These are phyloP conservation scores for Fusarium hostae DNA, from an alignment of 2,329 filamentous ascomycete genomes.

Conservation along the genomic window DNA sequence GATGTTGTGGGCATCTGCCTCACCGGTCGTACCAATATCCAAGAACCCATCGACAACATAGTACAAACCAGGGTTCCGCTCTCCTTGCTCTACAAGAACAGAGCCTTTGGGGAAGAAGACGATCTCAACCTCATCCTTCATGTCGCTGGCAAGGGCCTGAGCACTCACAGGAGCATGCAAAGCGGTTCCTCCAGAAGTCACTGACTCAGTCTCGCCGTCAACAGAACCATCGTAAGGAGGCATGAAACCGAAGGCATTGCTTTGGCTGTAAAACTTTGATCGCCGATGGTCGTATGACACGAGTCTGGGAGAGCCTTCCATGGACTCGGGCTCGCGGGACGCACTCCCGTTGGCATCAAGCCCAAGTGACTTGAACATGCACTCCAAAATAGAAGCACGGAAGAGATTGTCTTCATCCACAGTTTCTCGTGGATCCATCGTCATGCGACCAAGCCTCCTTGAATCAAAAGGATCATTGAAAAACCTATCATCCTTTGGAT, in stretches of 20 bases:
- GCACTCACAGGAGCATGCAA: slow-evolving; percentile 71
- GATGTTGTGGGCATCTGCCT: slow-evolving; percentile 49
- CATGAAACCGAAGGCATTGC: slow-evolving; percentile 89
- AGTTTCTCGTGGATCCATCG: slow-evolving; percentile 78
- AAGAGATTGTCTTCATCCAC: slow-evolving; percentile 91
- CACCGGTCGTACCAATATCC: slow-evolving; percentile 83
- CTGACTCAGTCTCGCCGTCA: slow-evolving; percentile 88
- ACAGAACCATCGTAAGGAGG: slow-evolving; percentile 78
- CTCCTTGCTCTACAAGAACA: slow-evolving; percentile 94
- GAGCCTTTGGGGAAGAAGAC: slow-evolving; percentile 97
- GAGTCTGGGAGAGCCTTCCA: slow-evolving; percentile 85
- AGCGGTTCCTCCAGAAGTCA: slow-evolving; percentile 76
- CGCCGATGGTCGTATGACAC: slow-evolving; percentile 85
- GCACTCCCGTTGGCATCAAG: slow-evolving; percentile 75
- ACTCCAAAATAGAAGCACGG: slow-evolving; percentile 88
- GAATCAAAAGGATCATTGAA: slow-evolving; percentile 69
- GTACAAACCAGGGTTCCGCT: slow-evolving; percentile 95
- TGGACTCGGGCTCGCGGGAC: slow-evolving; percentile 76
- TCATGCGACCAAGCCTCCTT: slow-evolving; percentile 60
- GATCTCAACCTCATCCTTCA: slow-evolving; percentile 94
- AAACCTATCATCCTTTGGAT: slow-evolving; percentile 61
- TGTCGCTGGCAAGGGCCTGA: slow-evolving; percentile 76
- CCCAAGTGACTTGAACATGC: slow-evolving; percentile 94
- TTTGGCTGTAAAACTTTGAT: slow-evolving; percentile 77
- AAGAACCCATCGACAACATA: slow-evolving; percentile 98